phyloP scores from a whole-genome alignment of 1,284 basidiomycete species.

The Coniophora puteana region DNA sequence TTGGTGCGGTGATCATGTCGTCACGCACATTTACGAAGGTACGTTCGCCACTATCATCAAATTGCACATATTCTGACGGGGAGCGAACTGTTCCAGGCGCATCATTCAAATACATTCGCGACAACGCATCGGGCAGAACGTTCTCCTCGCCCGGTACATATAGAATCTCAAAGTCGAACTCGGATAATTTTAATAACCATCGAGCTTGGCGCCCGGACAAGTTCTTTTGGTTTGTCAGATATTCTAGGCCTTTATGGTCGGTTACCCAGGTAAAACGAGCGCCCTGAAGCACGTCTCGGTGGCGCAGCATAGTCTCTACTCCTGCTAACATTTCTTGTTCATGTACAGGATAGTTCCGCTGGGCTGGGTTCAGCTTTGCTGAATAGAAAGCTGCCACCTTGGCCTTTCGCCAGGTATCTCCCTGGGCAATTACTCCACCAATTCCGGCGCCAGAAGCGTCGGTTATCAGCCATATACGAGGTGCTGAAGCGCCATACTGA shows the following conservation, averaged over 20 bases:
- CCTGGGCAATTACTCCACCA: constrained; percentile 35
- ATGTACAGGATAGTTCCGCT: constrained; percentile 30
- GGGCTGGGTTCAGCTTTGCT: constrained; percentile 22
- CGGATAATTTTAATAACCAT: constrained; percentile 30
- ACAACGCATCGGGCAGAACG: constrained; percentile 18
- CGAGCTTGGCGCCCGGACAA: constrained; percentile 29
- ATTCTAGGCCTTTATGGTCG: constrained; percentile 33
- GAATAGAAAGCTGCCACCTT: constrained; percentile 38
- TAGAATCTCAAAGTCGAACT: constrained; percentile 9
- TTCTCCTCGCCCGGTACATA: constrained; percentile 14
- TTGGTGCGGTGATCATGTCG: not conserved
- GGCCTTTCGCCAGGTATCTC: constrained; percentile 30
- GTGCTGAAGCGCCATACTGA: constrained; percentile 15
- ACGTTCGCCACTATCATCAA: constrained; percentile 1
- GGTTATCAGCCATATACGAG: constrained; percentile 38
- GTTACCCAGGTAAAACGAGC: constrained; percentile 29
- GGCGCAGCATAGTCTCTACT: constrained; percentile 13
- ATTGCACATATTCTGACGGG: constrained; percentile 9
- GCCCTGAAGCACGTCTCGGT: constrained; percentile 20
- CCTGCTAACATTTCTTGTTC: constrained; percentile 13
- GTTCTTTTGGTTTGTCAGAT: constrained; percentile 28
- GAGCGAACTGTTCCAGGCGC: constrained; percentile 11
- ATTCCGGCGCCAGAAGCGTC: constrained; percentile 35
- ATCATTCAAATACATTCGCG: constrained; percentile 18
- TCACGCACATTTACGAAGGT: not conserved